Base-by-base conservation (phyloP, 2,329 filamentous ascomycete species). In the Pseudomassariella vexata region DNA sequence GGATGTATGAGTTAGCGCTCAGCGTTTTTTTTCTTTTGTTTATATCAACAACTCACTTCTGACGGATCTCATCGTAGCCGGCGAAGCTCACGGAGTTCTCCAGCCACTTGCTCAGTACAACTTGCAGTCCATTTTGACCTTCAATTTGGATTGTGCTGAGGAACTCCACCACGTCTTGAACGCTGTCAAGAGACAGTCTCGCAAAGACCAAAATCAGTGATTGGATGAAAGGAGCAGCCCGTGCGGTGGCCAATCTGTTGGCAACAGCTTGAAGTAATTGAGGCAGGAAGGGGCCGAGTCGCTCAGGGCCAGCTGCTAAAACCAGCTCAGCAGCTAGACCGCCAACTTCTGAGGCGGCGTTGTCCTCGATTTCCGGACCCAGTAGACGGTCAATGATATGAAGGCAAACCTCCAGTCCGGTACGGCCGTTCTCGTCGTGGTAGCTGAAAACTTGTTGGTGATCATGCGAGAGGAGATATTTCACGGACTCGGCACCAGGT, bases 31-130 rank as follows among this genome's bases (percentile, higher is more conserved):
- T n/a, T n/a, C n/a, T n/a, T n/a, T n/a, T 39, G 19, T 7, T 16
- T 5, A 23, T 12, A 18, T 16, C 1, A n/a, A 12, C 19, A 12
- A 66, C 79, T 59, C 66, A 89, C 85, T 96, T 98, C 59, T 95
- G 87, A 46, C 89, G 78, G 47, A 96, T 96, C 58, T 95, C 90
- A 49, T 96, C 89, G 48, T 95, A 98, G 9, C 92, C 92, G n/a
- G 88, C 88, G 61, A 98, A 98, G 58, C 84, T 94, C 58, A 94
- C 76, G 4, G 88, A 95, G 59, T 96, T 95, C 63, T 96, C 92
- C 1, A 98, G 69, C 92, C 92, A 98, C 62, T 96, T 95, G 60
- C 80, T 74, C 44, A 96, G 65, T 4, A 98, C 92, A 16, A 95
- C 80, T 42, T 89, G 78, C 6, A 98, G 65, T n/a, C 89, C 92